Percentiles rank a stretch among this genome's conserved stretches.
Conservation (phyloP, 371 early-diverging fungal species). For the Saksenaea oblongispora region DNA sequence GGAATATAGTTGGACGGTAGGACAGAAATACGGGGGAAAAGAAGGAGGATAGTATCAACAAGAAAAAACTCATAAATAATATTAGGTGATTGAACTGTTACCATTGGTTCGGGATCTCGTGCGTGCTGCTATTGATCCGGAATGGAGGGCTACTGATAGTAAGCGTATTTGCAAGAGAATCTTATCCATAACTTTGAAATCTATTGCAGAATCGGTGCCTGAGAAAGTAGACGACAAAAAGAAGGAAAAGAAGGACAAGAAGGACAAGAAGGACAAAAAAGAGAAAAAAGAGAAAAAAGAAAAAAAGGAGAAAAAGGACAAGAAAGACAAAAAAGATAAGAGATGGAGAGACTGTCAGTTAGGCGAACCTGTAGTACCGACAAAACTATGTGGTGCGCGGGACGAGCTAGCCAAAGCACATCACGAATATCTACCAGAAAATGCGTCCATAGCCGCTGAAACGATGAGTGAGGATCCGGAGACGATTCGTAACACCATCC, state of each 20-base stretch:
- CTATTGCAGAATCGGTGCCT: not conserved
- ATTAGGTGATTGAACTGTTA: conserved; percentile 25
- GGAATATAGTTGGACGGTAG: not conserved
- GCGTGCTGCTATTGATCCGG: conserved; percentile 21
- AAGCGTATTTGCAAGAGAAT: not conserved
- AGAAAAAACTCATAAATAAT: not conserved
- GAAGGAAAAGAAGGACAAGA: conserved; percentile 23
- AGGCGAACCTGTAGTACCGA: conserved; percentile 25
- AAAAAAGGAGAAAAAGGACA: conserved; percentile 21
- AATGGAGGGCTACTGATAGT: not conserved
- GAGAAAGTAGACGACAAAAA: conserved; percentile 18
- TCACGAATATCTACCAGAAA: conserved; percentile 4
- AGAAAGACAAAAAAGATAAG: conserved; percentile 12
- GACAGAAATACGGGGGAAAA: not conserved
- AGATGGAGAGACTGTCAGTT: not conserved
- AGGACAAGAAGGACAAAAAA: conserved; percentile 30
- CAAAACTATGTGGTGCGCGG: not conserved
- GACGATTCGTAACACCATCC: conserved; percentile 38
- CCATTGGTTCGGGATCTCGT: conserved; percentile 35
- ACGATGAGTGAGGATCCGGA: conserved; percentile 28
- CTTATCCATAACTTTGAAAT: not conserved
- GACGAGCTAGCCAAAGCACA: conserved; percentile 14
- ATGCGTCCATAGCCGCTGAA: not conserved
- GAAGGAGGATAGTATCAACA: not conserved
- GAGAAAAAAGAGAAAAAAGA: conserved; percentile 23